Evolutionary conservation across 106 monocot genomes (phyloP).

Genomic region (Acanthochlamys bracteata): DNA sequence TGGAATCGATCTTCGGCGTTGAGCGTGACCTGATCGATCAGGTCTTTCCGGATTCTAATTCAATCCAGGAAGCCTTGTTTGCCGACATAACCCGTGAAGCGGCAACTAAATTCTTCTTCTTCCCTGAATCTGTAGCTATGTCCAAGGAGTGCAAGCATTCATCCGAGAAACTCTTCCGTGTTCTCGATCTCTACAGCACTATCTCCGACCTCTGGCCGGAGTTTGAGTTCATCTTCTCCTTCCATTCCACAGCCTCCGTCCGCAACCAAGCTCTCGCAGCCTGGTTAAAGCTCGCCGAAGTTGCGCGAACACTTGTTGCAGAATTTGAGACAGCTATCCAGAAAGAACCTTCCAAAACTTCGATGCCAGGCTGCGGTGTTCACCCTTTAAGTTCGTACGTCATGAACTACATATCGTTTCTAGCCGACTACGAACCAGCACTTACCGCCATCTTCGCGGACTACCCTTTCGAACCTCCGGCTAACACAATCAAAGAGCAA

Average conservation of each 20-base stretch:
- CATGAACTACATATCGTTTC: constrained; percentile 54
- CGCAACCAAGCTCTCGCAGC: constrained; percentile 17
- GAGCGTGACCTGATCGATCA: constrained; percentile 46
- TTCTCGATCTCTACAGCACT: constrained; percentile 46
- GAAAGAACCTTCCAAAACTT: constrained; percentile 26
- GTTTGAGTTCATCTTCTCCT: constrained; percentile 35
- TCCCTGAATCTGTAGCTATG: constrained; percentile 33
- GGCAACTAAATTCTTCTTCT: constrained; percentile 28
- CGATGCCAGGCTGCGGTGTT: constrained; percentile 34
- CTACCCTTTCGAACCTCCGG: constrained; percentile 13
- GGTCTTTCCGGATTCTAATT: constrained; percentile 32
- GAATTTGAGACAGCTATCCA: constrained; percentile 47
- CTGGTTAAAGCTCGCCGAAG: constrained; percentile 25
- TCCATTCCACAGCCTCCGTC: constrained; percentile 25
- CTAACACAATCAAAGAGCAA: constrained; percentile 6
- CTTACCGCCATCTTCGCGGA: constrained; percentile 35
- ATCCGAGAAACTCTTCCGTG: constrained; percentile 47
- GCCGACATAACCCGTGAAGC: constrained; percentile 28
- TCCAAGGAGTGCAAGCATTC: constrained; percentile 25
- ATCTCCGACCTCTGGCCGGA: constrained; percentile 34
- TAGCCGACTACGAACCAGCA: constrained; percentile 39
- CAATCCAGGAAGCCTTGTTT: constrained; percentile 34
- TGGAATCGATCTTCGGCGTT: constrained; percentile 34
- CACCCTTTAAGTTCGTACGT: constrained; percentile 49
- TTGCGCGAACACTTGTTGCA: constrained; percentile 18